Base-by-base conservation (phyloP, 139 green algal genomes). In the Haematococcus sp. region DNA sequence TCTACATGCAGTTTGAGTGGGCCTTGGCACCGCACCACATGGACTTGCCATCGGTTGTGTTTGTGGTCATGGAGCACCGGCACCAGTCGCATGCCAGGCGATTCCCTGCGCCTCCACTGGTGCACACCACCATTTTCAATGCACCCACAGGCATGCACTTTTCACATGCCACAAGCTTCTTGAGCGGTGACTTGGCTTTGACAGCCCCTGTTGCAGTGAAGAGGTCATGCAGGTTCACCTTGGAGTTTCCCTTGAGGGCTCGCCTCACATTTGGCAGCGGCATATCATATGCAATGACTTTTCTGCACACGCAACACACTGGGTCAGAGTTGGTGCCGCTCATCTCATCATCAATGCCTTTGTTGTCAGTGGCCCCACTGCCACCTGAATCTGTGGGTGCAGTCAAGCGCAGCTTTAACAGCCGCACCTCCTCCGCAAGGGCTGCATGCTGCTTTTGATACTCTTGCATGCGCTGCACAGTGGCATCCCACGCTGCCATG, bases 11-110 rank as follows among this genome's bases (percentile, higher is more conserved):
- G 58, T 66, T 66, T 25, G 58, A 60, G 52, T 60, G 52, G 20
- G 20, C 20, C 23, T 60, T 60, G 7, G 40, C 40, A 11, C 52
- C 52, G 25, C 58, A 66, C 58, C 58, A 66, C 13, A 25, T 23
- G 28, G 22, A 40, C n/a, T 23, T 66, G 25, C 22, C 58, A 66
- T 66, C 58, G 13, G 58, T 44, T 33, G 58, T 66, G 58, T 40
- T 66, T 4, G 28, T 40, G 16, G 58, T 66, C 58, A 66, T 66
- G 22, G 22, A 23, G 28, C 58, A 66, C 5, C 28, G 58, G 25
- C 58, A 66, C 58, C 58, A 66, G 28, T 66, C 58, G 58, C 58
- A 66, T 66, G 58, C 28, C 19, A 66, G 23, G 28, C 58, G 58
- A 28, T 66, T 66, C 3, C 58, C 58, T 25, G 58, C 58, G 25